phyloP scores from a whole-genome alignment of 2,329 filamentous ascomycete genomes.

The Trichoderma guizhouense region DNA sequence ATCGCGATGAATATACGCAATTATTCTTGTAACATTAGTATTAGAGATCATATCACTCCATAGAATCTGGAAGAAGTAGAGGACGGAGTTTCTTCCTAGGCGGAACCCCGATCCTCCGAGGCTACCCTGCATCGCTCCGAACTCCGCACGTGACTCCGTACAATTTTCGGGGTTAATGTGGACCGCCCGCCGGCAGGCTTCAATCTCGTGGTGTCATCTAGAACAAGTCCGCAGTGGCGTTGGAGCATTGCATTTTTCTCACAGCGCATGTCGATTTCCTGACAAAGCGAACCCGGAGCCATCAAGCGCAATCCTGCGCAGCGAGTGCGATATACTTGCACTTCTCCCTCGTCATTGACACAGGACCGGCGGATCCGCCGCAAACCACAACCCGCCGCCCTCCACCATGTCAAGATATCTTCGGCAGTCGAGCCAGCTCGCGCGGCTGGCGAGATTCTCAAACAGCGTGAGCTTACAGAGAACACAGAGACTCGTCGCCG shows the following conservation, averaged over 20 bases:
- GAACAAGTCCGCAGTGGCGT: slow-evolving; percentile 19
- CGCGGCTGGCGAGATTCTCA: slow-evolving; percentile 57
- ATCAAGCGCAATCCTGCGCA: slow-evolving; percentile 24
- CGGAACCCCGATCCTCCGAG: slow-evolving; percentile 12
- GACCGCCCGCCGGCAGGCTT: slow-evolving; percentile 17
- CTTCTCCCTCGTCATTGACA: slow-evolving; percentile 21
- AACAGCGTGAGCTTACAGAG: slow-evolving; percentile 50
- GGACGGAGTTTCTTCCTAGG: background rate
- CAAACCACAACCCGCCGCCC: slow-evolving; percentile 30
- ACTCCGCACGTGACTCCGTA: slow-evolving; percentile 29
- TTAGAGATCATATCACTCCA: background rate
- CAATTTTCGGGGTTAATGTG: slow-evolving; percentile 30
- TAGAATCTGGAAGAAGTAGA: background rate
- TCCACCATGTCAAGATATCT: slow-evolving; percentile 62
- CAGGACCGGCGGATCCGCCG: slow-evolving; percentile 35
- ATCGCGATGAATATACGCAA: background rate
- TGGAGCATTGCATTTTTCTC: slow-evolving; percentile 13
- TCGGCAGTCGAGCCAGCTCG: slow-evolving; percentile 63
- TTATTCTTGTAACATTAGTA: background rate
- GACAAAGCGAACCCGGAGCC: slow-evolving; percentile 14
- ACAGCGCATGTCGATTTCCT: background rate
- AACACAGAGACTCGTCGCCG: slow-evolving; percentile 36
- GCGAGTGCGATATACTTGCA: slow-evolving; percentile 34
- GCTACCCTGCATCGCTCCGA: slow-evolving; percentile 2
- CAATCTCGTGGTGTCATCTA: slow-evolving; percentile 19